phyloP scores from a whole-genome alignment of 805 yeast genomes.

The Wickerhamomyces ciferrii region DNA sequence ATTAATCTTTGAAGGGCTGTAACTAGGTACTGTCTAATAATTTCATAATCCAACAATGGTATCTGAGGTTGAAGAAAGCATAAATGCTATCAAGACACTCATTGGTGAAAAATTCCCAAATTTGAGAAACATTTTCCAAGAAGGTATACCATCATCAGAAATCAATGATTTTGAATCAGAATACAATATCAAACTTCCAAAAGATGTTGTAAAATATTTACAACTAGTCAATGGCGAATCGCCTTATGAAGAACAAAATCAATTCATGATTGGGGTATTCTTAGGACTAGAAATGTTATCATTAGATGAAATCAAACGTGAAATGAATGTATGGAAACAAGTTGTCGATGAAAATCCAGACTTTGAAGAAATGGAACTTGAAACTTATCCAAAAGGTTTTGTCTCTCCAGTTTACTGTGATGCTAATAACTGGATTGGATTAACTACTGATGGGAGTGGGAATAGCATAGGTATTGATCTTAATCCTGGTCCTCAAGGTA shows the following conservation, averaged over 20 bases:
- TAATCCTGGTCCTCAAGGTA: conserved; percentile 11
- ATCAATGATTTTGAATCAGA: neutral
- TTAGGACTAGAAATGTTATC: conserved; percentile 5
- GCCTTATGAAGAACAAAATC: neutral
- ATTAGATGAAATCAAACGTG: conserved; percentile 6
- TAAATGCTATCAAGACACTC: neutral
- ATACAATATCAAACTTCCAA: neutral
- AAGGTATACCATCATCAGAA: neutral
- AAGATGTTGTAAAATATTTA: neutral
- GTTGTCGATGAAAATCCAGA: conserved; percentile 8
- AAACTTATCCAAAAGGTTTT: conserved; percentile 5
- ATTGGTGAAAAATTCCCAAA: neutral
- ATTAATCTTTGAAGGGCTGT: no score
- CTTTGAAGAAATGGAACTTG: conserved; percentile 4
- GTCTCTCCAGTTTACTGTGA: conserved; percentile 6
- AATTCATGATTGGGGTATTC: conserved; percentile 1
- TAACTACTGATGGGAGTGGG: conserved; percentile 12
- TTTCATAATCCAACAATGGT: no score
- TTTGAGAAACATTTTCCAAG: neutral
- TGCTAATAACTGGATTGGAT: conserved; percentile 8
- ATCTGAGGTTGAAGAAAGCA: neutral
- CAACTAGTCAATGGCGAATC: neutral
- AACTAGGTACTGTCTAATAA: no score
- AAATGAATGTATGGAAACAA: conserved; percentile 9
- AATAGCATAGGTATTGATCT: conserved; percentile 13